These are phyloP conservation scores for Cladosporium sp. DNA, from an alignment of 2,329 filamentous ascomycete species.

Conservation along the genomic window DNA sequence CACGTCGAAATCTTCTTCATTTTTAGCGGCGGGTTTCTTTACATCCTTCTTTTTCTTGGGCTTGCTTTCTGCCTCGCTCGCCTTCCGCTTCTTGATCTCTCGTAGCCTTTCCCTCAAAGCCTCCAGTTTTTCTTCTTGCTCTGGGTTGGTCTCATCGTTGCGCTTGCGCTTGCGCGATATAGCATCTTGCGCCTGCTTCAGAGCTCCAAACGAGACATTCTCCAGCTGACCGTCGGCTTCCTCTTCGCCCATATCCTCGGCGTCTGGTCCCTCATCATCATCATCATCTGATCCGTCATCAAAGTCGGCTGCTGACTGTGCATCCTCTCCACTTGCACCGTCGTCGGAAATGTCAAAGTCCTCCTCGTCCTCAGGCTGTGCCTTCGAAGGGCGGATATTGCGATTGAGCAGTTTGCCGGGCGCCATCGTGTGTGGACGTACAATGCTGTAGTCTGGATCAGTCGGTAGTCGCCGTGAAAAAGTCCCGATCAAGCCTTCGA, in stretches of 20 bases:
- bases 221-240: constrained; percentile 45
- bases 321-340: constrained; percentile 12
- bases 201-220: constrained; percentile 79
- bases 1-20: constrained; percentile 17
- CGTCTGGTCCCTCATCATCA: constrained; percentile 29
- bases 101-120: constrained; percentile 41
- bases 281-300: constrained; percentile 25
- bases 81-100: constrained; percentile 39
- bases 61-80: constrained; percentile 18
- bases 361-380: constrained; percentile 11
- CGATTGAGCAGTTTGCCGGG: constrained; percentile 15
- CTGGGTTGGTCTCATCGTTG: constrained; percentile 31
- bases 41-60: constrained; percentile 18
- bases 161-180: constrained; percentile 47
- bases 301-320: constrained; percentile 16
- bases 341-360: constrained; percentile 10
- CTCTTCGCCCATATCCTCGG: constrained; percentile 36
- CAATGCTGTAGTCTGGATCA: background rate
- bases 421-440: constrained; percentile 15
- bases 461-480: constrained; percentile 1
- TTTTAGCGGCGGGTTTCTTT: constrained; percentile 14
- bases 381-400: constrained; percentile 11
- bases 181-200: constrained; percentile 77
- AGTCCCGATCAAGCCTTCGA: background rate
- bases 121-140: constrained; percentile 44